Evolutionary conservation across 805 yeast genomes (phyloP), one percentile per base, ranked within the genome.

Genomic region (Suhomyces xylopsoci): DNA sequence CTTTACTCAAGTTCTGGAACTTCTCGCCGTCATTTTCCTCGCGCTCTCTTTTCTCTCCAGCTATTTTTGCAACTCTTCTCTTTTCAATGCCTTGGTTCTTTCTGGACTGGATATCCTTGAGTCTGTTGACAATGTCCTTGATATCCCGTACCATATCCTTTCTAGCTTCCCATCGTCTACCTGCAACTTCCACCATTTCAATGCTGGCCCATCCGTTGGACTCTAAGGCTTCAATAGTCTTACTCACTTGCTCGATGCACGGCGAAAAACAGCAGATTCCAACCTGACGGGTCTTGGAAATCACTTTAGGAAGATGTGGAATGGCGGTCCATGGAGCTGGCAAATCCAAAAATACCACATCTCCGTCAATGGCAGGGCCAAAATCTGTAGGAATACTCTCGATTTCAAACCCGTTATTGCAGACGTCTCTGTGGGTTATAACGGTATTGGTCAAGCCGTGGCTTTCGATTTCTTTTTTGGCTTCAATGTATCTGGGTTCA

Each of bases 271-370:
- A 94, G 70, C 99, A 94, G 50, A 94, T 79, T 2, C 88, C 84
- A 20, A 84, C 88, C 25, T 77, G 75, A 51, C 77, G 74, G 17
- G 71, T 71, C 7, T 72, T 67, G 7, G 87, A 71, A 14, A 88
- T 78, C 1, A 88, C 96, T 30, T 63, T 59, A 10, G 76, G 71
- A 45, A 93, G 70, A 68, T 87, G 86, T 6, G 90, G 90, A 50
- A 94, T 87, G 5, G 99, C 99, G 36, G 83, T 84, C 97, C 98
- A 93, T 7, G 99, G 99, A 5, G 97, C 85, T 3, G 99, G 99
- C 47, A 94, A 78, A 66, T 94, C 99, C 56, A 94, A 77, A 63
- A 94, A 94, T 0, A 94, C 82, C 2, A 86, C 84, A 52, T 85
- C 85, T 0, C 91, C 96, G 41, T 79, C 69, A n/a, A 87, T 59